Evolutionary conservation across 2,329 filamentous ascomycete species (phyloP).

Genomic region (Paecilomyces variotii): DNA sequence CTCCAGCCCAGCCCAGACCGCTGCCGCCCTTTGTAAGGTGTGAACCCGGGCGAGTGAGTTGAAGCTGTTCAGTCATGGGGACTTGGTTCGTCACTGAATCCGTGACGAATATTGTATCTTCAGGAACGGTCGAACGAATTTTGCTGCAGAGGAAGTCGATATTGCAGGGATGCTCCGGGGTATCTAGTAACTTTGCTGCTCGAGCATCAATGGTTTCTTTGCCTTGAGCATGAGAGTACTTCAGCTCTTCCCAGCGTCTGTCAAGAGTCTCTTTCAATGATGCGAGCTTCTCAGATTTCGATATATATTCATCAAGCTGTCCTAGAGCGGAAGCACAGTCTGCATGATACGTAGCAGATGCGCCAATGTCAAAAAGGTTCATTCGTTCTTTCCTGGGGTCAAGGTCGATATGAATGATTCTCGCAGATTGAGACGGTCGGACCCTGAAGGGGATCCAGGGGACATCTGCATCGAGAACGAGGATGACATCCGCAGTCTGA

Average conservation of each 20-base stretch:
- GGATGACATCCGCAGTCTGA: slow-evolving; percentile 67
- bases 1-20: slow-evolving; percentile 70
- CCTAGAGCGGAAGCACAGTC: slow-evolving; percentile 31
- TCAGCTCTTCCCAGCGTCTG: slow-evolving; percentile 5
- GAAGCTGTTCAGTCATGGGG: slow-evolving; percentile 15
- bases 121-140: slow-evolving; percentile 48
- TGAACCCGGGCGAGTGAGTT: slow-evolving; percentile 5
- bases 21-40: slow-evolving; percentile 64
- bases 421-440: slow-evolving; percentile 45
- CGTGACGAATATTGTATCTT: slow-evolving; percentile 62
- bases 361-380: slow-evolving; percentile 59
- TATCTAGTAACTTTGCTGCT: slow-evolving; percentile 5
- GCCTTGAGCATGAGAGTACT: slow-evolving; percentile 3
- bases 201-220: slow-evolving; percentile 3
- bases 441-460: slow-evolving; percentile 78
- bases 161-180: slow-evolving; percentile 51
- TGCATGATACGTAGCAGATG: slow-evolving; percentile 55
- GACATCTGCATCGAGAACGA: slow-evolving; percentile 80
- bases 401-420: slow-evolving; percentile 56
- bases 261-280: slow-evolving; percentile 1
- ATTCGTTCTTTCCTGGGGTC: slow-evolving; percentile 63
- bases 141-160: slow-evolving; percentile 48
- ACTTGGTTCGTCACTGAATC: slow-evolving; percentile 67
- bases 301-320: slow-evolving; percentile 4
- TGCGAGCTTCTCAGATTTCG: slow-evolving; percentile 5